Percentiles rank a stretch among this genome's conserved stretches.
These are phyloP conservation scores for Paraconiothyrium brasiliense DNA, from an alignment of 2,329 filamentous ascomycete genomes.

Conservation along the genomic window DNA sequence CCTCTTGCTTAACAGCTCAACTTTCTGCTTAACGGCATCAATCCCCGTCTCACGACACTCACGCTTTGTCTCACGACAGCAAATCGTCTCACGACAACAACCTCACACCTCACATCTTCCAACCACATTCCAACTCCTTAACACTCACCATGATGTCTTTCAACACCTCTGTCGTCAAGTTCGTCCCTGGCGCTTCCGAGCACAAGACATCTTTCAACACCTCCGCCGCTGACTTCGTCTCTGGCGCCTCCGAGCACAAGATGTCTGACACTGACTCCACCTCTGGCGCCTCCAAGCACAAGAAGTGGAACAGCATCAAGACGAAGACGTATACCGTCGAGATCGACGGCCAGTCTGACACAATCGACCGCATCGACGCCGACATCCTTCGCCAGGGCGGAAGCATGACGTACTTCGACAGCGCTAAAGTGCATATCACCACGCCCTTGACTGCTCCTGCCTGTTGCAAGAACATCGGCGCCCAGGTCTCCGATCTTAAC, in stretches of 20 bases:
- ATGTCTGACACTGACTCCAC: no score
- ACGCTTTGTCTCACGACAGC: background rate
- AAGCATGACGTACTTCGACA: background rate
- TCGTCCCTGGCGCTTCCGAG: no score
- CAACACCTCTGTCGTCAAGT: background rate
- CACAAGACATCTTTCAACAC: background rate
- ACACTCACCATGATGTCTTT: background rate
- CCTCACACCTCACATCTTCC: background rate
- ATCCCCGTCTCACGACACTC: background rate
- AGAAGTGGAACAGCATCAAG: no score
- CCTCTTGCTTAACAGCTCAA: background rate
- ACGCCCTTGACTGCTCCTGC: background rate
- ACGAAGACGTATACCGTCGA: background rate
- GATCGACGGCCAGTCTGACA: background rate
- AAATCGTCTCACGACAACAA: background rate
- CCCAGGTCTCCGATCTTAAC: background rate
- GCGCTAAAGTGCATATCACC: background rate
- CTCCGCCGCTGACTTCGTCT: background rate
- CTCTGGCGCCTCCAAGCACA: no score
- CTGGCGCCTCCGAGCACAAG: no score
- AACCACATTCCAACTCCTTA: background rate
- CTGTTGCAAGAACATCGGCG: background rate
- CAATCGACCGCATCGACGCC: background rate
- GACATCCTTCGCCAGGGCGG: background rate
- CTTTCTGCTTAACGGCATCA: slow-evolving; percentile 3